phyloP scores from a whole-genome alignment of 495 filamentous ascomycete genomes.

The Penicillium verhagenii region DNA sequence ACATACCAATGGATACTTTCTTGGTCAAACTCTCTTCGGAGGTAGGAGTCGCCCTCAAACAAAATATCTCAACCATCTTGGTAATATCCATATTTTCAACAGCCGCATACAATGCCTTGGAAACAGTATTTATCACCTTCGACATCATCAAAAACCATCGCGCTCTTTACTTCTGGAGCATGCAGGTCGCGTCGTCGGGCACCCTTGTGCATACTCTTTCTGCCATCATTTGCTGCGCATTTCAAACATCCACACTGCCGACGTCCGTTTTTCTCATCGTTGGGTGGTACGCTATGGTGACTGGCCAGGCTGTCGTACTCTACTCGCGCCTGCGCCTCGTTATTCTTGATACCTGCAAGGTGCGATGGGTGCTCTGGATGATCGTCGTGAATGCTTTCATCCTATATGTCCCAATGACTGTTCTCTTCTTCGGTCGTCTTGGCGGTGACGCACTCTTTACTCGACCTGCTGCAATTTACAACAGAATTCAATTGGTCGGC shows the following conservation, averaged over 20 bases:
- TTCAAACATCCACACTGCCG: background rate
- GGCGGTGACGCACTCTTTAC: background rate
- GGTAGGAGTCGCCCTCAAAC: background rate
- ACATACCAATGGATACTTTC: background rate
- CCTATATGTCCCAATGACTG: background rate
- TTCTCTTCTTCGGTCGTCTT: background rate
- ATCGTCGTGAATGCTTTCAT: background rate
- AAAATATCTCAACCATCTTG: too few relatives aligned
- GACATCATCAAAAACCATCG: background rate
- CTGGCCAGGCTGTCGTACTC: constrained; percentile 1
- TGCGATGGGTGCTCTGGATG: constrained; percentile 1
- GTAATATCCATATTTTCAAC: too few relatives aligned
- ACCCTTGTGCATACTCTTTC: constrained; percentile 5
- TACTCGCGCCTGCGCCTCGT: constrained; percentile 1
- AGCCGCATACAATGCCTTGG: too few relatives aligned
- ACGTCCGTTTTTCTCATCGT: constrained; percentile 4
- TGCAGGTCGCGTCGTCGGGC: constrained; percentile 1
- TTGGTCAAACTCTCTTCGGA: background rate
- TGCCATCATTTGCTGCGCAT: constrained; percentile 1
- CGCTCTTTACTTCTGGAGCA: constrained; percentile 4
- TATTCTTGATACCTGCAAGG: background rate
- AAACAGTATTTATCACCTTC: background rate
- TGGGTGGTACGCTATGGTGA: constrained; percentile 6
- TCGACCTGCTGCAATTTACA: background rate
- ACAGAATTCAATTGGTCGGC: too few relatives aligned